A percentile compares a stretch with the other conserved stretches of the same genome.
Evolutionary conservation across 345 rosid species (phyloP).

Genomic region (Dipteronia sinensis): DNA sequence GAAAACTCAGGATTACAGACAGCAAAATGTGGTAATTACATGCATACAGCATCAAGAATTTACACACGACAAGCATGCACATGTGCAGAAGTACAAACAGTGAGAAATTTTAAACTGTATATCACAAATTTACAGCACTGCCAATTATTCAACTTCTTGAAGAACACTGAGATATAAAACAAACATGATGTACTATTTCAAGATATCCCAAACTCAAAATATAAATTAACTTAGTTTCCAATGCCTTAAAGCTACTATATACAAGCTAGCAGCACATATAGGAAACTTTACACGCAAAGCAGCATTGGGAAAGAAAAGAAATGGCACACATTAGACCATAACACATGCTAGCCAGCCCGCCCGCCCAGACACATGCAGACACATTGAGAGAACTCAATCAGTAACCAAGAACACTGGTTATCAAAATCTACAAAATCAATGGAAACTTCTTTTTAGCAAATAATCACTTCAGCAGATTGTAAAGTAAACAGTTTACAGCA

Average conservation of each 20-base stretch:
- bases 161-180: no score
- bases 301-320: not conserved
- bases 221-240: not conserved
- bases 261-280: not conserved
- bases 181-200: not conserved
- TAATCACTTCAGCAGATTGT: no score
- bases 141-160: not conserved
- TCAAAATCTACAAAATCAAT: not conserved
- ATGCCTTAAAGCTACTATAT: not conserved
- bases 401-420: not conserved
- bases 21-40: not conserved
- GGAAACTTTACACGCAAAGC: not conserved
- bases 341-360: not conserved
- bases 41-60: not conserved
- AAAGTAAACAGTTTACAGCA: not conserved
- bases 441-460: not conserved
- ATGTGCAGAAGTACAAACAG: not conserved
- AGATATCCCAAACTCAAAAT: not conserved
- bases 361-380: not conserved
- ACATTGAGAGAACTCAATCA: not conserved
- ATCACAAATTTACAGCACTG: slow-evolving; percentile 1
- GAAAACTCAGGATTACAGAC: not conserved
- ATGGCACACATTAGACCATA: not conserved
- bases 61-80: not conserved
- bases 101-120: not conserved